Evolutionary conservation across 176 grass and related monocot species (phyloP).

Genomic region (Lolium multiflorum): DNA sequence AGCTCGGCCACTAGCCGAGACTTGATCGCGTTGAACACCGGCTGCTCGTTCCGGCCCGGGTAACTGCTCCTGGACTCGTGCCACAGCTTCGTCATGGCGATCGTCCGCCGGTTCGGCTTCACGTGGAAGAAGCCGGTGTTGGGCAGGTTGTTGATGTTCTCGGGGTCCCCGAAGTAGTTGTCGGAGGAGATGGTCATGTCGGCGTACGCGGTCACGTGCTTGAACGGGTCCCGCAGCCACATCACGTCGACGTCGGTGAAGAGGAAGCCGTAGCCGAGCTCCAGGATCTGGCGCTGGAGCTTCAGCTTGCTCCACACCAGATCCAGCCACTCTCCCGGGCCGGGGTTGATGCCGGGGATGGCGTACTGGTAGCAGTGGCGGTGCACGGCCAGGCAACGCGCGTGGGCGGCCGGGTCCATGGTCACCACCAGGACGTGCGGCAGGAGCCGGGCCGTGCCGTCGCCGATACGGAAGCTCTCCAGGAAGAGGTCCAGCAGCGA

Average conservation of each 20-base stretch:
- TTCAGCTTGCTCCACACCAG: slow-evolving; percentile 77
- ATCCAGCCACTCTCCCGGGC: slow-evolving; percentile 66
- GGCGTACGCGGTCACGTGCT: slow-evolving; percentile 67
- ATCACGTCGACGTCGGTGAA: slow-evolving; percentile 80
- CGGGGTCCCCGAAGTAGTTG: slow-evolving; percentile 51
- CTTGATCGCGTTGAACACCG: not conserved
- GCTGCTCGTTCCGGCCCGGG: slow-evolving; percentile 55
- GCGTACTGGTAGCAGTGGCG: slow-evolving; percentile 62
- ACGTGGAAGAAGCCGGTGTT: slow-evolving; percentile 83
- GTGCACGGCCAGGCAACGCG: slow-evolving; percentile 54
- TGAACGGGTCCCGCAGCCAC: slow-evolving; percentile 78
- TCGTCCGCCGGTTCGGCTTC: slow-evolving; percentile 44
- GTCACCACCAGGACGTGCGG: slow-evolving; percentile 58
- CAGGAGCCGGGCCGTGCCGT: slow-evolving; percentile 59
- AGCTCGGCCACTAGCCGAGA: not conserved
- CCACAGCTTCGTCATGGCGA: slow-evolving; percentile 65
- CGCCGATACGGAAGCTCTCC: slow-evolving; percentile 58
- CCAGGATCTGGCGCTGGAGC: slow-evolving; percentile 64
- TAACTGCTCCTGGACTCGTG: slow-evolving; percentile 40
- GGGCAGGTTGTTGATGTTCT: slow-evolving; percentile 55
- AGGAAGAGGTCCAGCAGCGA: slow-evolving; percentile 59
- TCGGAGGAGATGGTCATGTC: slow-evolving; percentile 70
- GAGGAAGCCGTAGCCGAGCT: slow-evolving; percentile 81
- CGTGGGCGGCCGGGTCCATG: slow-evolving; percentile 58
- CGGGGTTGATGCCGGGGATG: slow-evolving; percentile 46